A percentile compares a stretch with the other conserved stretches of the same genome.
phyloP scores from a whole-genome alignment of 805 yeast species.

The Starmerella sp. region DNA sequence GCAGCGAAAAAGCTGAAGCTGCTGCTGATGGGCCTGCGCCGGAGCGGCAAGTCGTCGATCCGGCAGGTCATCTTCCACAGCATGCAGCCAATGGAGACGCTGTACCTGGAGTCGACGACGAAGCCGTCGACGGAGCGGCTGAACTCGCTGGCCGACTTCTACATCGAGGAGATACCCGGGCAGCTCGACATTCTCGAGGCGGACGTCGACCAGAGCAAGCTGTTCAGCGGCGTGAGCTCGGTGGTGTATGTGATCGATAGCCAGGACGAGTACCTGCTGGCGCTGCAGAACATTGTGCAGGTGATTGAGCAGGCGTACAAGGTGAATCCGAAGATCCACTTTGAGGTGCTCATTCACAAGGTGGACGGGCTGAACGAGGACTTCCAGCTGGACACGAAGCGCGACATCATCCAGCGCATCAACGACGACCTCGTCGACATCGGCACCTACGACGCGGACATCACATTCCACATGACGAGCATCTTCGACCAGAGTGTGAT shows the following conservation, averaged over 20 bases:
- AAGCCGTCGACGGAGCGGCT: slow-evolving; percentile 80
- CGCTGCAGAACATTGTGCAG: slow-evolving; percentile 76
- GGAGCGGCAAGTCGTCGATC: slow-evolving; percentile 80
- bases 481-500: slow-evolving; percentile 92
- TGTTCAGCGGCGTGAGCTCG: slow-evolving; percentile 77
- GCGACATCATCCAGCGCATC: slow-evolving; percentile 92
- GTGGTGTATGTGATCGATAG: slow-evolving; percentile 89
- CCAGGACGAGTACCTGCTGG: slow-evolving; percentile 89
- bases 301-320: slow-evolving; percentile 79
- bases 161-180: slow-evolving; percentile 91
- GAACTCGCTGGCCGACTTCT: slow-evolving; percentile 69
- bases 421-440: slow-evolving; percentile 85
- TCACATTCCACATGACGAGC: slow-evolving; percentile 81
- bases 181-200: slow-evolving; percentile 85
- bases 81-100: slow-evolving; percentile 89
- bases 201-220: slow-evolving; percentile 53
- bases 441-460: slow-evolving; percentile 84
- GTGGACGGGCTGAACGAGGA: slow-evolving; percentile 93
- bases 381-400: slow-evolving; percentile 83
- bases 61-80: slow-evolving; percentile 92
- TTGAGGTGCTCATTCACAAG: slow-evolving; percentile 89
- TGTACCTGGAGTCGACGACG: slow-evolving; percentile 80
- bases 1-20: slow-evolving; percentile 25
- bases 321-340: slow-evolving; percentile 71
- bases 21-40: slow-evolving; percentile 73